Evolutionary conservation across 1,284 basidiomycete genomes (phyloP).

Genomic region (Austroboletus olivaceoglutinosus): DNA sequence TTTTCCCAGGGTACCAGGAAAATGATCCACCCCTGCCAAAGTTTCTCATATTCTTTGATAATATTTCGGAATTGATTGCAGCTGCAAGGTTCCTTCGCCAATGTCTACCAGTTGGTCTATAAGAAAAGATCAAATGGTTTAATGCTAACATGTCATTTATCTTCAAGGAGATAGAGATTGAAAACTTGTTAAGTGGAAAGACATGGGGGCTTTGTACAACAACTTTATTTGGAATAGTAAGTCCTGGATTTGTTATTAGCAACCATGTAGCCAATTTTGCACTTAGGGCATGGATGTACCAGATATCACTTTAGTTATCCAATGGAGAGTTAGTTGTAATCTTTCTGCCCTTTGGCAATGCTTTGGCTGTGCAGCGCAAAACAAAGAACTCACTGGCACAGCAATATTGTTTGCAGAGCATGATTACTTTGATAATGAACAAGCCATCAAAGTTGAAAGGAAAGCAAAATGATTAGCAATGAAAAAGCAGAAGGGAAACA

Average conservation of each 20-base stretch:
- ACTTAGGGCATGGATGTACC: too few species aligned
- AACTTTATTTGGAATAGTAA: too few species aligned
- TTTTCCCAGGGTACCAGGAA: conserved; percentile 14
- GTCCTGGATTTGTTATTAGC: neutral
- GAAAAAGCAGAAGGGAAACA: too few species aligned
- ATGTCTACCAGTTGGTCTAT: too few species aligned
- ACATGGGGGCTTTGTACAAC: too few species aligned
- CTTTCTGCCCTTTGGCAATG: neutral
- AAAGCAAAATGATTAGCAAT: neutral
- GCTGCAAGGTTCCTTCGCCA: too few species aligned
- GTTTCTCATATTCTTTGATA: conserved; percentile 36
- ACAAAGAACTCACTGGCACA: neutral
- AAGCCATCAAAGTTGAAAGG: neutral
- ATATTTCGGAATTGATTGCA: conserved; percentile 7
- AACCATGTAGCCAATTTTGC: neutral
- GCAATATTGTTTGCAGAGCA: neutral
- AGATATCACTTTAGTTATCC: too few species aligned
- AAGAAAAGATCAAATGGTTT: neutral
- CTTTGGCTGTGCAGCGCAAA: neutral
- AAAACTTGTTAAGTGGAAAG: neutral
- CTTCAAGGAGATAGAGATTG: neutral
- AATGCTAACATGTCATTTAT: neutral
- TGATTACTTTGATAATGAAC: neutral
- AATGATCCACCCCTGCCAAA: conserved; percentile 16
- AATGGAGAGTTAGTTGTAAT: neutral